Base-by-base conservation (phyloP, 164 flowering plant genomes). In the Vitis rupestris region DNA sequence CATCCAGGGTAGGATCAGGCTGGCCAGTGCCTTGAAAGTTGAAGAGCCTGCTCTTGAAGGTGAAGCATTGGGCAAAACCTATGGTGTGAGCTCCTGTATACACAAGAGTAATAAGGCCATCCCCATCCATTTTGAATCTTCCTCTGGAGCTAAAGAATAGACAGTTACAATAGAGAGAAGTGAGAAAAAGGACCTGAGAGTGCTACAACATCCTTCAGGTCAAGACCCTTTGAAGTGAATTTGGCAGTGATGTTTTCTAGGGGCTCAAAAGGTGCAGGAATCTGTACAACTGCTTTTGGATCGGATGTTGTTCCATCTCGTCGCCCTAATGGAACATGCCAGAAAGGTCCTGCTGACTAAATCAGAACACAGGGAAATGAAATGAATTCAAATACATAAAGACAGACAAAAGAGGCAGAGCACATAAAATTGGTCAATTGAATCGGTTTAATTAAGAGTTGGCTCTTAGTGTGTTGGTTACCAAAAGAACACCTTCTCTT, bases 51-150 rank as follows among this genome's bases (percentile, higher is more conserved):
- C 79, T 61, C 69, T 83, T 87, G 85, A 92, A 87, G 27, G 87
- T 82, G 82, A 76, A 69, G 81, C 97, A 89, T 57, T 81, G 90
- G 0, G 91, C 90, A 75, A 78, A 87, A 1, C 97, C 97, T 44
- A 91, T 71, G 9, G 97, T 91, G 68, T 92, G 97, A 3, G 76
- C 94, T 53, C 97, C 97, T 91, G 50, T 14, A 67, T 13, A 2
- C 62, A 47, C 8, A 50, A 53, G 12, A 29, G 11, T 19, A 10
- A 54, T 8, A 19, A 54, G 60, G 47, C 48, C 13, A 10, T 30
- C 15, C 9, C 15, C 10, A 27, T 50, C 8, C 16, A 57, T 9
- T n/a, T 31, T 50, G 11, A 61, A 70, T 23, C 27, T 23, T 23
- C 27, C 27, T 23, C 27, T 23, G 27, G 27, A 37, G 44, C 44